phyloP scores from a whole-genome alignment of 257 asterid species.

The Solanum acaule region DNA sequence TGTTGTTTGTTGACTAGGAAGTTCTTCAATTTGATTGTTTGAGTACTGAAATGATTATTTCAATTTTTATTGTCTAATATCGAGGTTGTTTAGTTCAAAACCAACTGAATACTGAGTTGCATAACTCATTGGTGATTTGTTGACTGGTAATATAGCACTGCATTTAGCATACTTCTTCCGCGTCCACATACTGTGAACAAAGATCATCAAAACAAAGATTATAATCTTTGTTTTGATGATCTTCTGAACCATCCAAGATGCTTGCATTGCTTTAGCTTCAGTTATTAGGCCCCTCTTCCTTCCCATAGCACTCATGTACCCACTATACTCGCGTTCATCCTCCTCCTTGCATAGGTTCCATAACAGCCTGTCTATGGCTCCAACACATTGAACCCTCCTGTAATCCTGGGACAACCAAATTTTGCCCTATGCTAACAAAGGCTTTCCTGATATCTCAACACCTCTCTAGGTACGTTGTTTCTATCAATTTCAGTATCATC shows the following conservation, averaged over 20 bases:
- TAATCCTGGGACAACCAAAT: neutral
- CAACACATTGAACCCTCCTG: neutral
- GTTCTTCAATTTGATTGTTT: neutral
- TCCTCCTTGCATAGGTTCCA: neutral
- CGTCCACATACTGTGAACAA: too few relatives aligned
- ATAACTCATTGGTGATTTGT: neutral
- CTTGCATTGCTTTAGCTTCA: neutral
- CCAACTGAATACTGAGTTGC: neutral
- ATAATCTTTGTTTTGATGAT: neutral
- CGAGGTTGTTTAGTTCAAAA: neutral
- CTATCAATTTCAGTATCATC: too few relatives aligned
- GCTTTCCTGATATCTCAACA: neutral
- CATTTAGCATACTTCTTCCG: too few relatives aligned
- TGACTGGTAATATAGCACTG: too few relatives aligned
- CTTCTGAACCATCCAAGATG: neutral
- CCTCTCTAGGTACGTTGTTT: neutral
- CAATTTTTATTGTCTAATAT: neutral
- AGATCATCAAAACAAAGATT: too few relatives aligned
- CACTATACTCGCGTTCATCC: neutral
- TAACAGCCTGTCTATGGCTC: neutral
- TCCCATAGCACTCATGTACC: neutral
- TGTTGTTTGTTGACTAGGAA: neutral
- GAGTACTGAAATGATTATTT: neutral
- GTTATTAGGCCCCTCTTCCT: neutral
- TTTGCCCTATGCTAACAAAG: neutral